Conservation (phyloP, 2,329 filamentous ascomycete species). For the Coniochaeta ligniaria region DNA sequence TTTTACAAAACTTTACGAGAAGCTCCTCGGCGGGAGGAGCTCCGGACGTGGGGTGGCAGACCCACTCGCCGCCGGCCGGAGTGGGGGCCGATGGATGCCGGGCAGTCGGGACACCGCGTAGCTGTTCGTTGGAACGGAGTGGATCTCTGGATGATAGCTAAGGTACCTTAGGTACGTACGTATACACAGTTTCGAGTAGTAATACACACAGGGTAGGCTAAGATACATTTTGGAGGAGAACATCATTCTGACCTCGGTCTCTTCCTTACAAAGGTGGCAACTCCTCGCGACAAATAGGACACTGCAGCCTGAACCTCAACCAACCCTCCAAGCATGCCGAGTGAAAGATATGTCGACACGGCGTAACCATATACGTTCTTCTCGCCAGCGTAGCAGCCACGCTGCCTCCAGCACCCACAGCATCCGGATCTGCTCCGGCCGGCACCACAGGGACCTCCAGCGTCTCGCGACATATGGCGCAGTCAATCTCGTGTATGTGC, state of each 20-base stretch:
- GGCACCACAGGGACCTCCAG: conserved; percentile 81
- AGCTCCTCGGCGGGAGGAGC: too few species aligned
- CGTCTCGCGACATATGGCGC: conserved; percentile 88
- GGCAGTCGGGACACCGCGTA: too few species aligned
- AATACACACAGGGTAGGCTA: too few species aligned
- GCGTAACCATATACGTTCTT: conserved; percentile 92
- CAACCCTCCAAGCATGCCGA: conserved; percentile 86
- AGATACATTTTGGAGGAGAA: too few species aligned
- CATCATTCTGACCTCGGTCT: not conserved
- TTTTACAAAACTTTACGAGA: too few species aligned
- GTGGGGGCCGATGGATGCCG: too few species aligned
- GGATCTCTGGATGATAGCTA: too few species aligned
- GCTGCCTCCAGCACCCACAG: conserved; percentile 30
- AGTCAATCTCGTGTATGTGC: conserved; percentile 61
- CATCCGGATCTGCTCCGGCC: conserved; percentile 39
- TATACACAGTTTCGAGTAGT: too few species aligned
- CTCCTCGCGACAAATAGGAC: conserved; percentile 88
- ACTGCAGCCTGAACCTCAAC: conserved; percentile 91
- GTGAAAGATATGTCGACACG: conserved; percentile 94
- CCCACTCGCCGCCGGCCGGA: too few species aligned
- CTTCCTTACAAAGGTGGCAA: conserved; percentile 68
- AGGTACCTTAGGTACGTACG: too few species aligned
- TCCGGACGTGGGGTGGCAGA: too few species aligned
- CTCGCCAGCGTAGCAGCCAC: conserved; percentile 67
- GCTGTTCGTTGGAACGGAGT: too few species aligned